phyloP scores from a whole-genome alignment of 768 basidiomycete genomes.

The Suillus spraguei region DNA sequence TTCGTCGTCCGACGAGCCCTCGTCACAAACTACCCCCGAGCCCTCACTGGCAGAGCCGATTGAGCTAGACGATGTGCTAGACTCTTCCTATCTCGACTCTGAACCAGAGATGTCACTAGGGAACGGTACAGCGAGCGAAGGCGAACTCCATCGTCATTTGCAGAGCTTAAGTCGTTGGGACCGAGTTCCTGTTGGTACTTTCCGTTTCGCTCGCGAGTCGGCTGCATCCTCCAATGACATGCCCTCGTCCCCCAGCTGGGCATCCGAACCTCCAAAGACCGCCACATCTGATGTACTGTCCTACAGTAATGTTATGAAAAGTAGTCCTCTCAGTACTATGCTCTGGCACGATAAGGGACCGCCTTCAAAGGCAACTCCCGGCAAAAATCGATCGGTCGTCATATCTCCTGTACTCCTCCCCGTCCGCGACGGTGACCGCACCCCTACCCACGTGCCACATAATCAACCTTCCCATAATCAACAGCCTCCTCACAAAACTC shows the following conservation, averaged over 20 bases:
- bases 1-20: constrained; percentile 40
- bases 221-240: constrained; percentile 25
- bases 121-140: constrained; percentile 36
- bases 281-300: constrained; percentile 24
- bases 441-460: constrained; percentile 45
- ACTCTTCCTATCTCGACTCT: constrained; percentile 68
- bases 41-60: constrained; percentile 51
- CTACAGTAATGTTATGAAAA: constrained; percentile 49
- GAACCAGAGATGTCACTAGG: constrained; percentile 44
- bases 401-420: constrained; percentile 57
- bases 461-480: constrained; percentile 41
- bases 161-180: constrained; percentile 72
- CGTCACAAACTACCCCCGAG: constrained; percentile 37
- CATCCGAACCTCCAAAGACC: constrained; percentile 27
- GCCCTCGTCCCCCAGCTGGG: constrained; percentile 32
- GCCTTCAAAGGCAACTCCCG: constrained; percentile 21
- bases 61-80: constrained; percentile 73
- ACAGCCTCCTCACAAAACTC: constrained; percentile 49
- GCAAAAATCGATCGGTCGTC: constrained; percentile 34
- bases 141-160: constrained; percentile 39
- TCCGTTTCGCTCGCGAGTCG: constrained; percentile 59
- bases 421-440: constrained; percentile 56
- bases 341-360: constrained; percentile 46
- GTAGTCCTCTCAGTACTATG: constrained; percentile 57
- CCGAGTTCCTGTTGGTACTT: constrained; percentile 69